A percentile compares a stretch with the other conserved stretches of the same genome.
Evolutionary conservation across 352 stramenopile species (phyloP).

Genomic region (Thalassiosira mediterranea): DNA sequence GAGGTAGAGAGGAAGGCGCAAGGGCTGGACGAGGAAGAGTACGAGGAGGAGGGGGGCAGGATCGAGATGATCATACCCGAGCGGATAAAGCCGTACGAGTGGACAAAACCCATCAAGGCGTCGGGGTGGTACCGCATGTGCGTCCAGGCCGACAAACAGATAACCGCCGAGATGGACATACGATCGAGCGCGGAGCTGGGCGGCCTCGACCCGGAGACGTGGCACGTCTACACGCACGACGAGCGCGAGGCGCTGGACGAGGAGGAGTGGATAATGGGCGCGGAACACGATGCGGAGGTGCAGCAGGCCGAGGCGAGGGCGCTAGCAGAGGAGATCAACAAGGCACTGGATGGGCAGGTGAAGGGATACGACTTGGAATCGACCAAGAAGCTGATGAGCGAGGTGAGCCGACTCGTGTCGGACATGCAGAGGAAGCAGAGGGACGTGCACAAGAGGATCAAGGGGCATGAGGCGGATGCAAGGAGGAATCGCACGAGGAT

Average conservation of each 20-base stretch:
- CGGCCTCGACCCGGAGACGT: constrained; percentile 56
- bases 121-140: constrained; percentile 77
- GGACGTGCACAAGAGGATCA: constrained; percentile 55
- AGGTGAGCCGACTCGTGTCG: constrained; percentile 63
- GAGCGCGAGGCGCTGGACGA: constrained; percentile 53
- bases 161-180: constrained; percentile 76
- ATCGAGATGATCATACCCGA: constrained; percentile 25
- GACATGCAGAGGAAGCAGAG: constrained; percentile 68
- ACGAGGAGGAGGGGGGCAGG: constrained; percentile 6
- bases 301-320: constrained; percentile 26
- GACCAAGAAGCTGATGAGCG: constrained; percentile 55
- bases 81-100: constrained; percentile 37
- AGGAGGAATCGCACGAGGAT: constrained; percentile 76
- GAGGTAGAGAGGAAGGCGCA: background rate
- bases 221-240: constrained; percentile 72
- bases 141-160: constrained; percentile 35
- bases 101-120: constrained; percentile 39
- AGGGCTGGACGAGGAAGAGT: background rate
- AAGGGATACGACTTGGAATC: constrained; percentile 75
- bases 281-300: constrained; percentile 50
- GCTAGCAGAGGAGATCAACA: constrained; percentile 14
- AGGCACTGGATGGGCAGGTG: constrained; percentile 28
- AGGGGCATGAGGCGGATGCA: constrained; percentile 68
- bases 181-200: constrained; percentile 63
- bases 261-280: constrained; percentile 48